A percentile compares a stretch with the other conserved stretches of the same genome.
Conservation (phyloP, 176 grass and related monocot species). For the Areca catechu region DNA sequence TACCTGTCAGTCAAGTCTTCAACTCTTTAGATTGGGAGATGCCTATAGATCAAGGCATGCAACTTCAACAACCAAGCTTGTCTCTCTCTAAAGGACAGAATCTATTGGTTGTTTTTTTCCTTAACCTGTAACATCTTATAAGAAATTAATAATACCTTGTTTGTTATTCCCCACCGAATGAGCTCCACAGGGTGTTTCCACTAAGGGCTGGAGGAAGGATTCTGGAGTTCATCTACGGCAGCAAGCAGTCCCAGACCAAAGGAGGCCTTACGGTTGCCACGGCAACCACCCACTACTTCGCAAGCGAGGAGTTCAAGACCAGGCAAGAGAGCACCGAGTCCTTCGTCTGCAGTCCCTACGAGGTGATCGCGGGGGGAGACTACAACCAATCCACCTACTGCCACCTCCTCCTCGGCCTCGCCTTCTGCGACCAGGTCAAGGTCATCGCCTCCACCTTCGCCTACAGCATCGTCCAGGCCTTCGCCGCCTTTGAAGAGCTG, state of each 20-base stretch:
- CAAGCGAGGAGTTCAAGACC: constrained; percentile 21
- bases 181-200: not conserved
- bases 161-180: no score
- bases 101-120: no score
- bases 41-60: constrained; percentile 18
- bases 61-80: no score
- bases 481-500: constrained; percentile 4
- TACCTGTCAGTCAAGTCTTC: constrained; percentile 7
- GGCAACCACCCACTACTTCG: constrained; percentile 23
- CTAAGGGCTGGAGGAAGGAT: constrained; percentile 11
- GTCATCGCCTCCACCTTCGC: constrained; percentile 24
- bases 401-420: constrained; percentile 27
- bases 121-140: no score
- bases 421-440: constrained; percentile 7
- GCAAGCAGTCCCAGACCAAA: constrained; percentile 19
- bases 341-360: constrained; percentile 21
- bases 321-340: constrained; percentile 14
- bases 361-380: constrained; percentile 16
- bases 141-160: no score
- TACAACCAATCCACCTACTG: constrained; percentile 25
- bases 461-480: constrained; percentile 23
- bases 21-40: constrained; percentile 12
- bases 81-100: no score
- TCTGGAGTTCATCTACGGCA: constrained; percentile 27
- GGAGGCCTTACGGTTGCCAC: constrained; percentile 9